phyloP scores from a whole-genome alignment of 345 rosid species.

The Populus tremula region DNA sequence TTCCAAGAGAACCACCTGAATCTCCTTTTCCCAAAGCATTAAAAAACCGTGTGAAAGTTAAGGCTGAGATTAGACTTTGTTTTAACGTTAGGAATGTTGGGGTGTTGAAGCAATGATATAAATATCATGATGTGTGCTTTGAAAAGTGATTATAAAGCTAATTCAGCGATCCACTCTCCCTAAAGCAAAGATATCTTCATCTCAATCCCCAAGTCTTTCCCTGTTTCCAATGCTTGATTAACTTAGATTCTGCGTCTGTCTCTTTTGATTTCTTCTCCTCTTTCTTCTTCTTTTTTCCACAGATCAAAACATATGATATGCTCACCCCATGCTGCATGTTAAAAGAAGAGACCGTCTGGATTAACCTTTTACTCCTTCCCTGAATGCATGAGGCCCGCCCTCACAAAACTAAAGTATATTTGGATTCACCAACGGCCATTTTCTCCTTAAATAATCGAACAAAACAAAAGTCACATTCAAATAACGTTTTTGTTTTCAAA shows the following conservation, averaged over 20 bases:
- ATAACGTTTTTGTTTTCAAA: neutral
- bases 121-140: neutral
- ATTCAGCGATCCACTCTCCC: slow-evolving; percentile 30
- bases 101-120: neutral
- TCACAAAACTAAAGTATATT: neutral
- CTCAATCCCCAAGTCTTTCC: slow-evolving; percentile 49
- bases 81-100: slow-evolving; percentile 27
- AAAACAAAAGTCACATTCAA: neutral
- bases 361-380: neutral
- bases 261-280: slow-evolving; percentile 35
- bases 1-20: neutral
- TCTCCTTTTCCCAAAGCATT: slow-evolving; percentile 14
- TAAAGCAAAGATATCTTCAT: slow-evolving; percentile 35
- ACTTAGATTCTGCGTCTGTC: slow-evolving; percentile 19
- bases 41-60: slow-evolving; percentile 11
- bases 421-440: neutral
- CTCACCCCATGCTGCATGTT: slow-evolving; percentile 21
- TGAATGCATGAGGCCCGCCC: neutral
- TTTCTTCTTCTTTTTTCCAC: neutral
- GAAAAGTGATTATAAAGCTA: slow-evolving; percentile 49
- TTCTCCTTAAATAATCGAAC: neutral
- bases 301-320: neutral
- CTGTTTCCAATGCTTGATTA: slow-evolving; percentile 51
- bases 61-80: slow-evolving; percentile 8
- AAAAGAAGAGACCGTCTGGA: slow-evolving; percentile 29